Base-by-base conservation (phyloP, 345 rosid genomes). In the Heritiera littoralis region DNA sequence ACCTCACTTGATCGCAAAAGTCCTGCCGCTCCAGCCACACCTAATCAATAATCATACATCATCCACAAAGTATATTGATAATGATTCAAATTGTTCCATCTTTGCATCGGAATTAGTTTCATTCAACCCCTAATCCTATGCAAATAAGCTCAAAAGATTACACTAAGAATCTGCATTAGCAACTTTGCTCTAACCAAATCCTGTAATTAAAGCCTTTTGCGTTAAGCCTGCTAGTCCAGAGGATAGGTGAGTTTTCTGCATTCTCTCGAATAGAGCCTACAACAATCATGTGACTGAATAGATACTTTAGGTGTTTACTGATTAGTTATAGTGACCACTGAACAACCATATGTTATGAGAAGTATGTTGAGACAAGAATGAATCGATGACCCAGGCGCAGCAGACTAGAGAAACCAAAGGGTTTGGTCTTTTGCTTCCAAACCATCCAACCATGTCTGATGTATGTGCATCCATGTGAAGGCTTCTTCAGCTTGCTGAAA, bases 401-500 rank as follows among this genome's bases (percentile, higher is more conserved):
- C 13, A 14, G 48, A 20, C 80, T 84, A 86, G 74, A 88, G 80
- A 43, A 88, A 23, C 90, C 89, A 85, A 3, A 35, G 38, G 3
- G 38, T 35, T 35, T 35, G 38, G 54, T 79, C 86, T 48, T 79
- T 81, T 45, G 78, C 72, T 77, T 56, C 80, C 4, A 79, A 79
- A 69, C 86, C 83, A 46, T 83, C 89, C 85, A 88, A 49, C 93
- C 93, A 91, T 77, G 93, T 89, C 82, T 88, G 89, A 72, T 91
- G 95, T 63, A 91, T 75, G 77, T 92, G 91, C 83, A 89, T 17
- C 72, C 85, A 89, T 56, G 77, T 78, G 78, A 90, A 84, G 1
- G 75, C 77, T 77, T 80, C 58, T 60, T 66, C 52, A 7, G 67
- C 78, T 82, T 82, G 81, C 82, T 77, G 74, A 72, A 82, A 51